A percentile compares a stretch with the other conserved stretches of the same genome.
Conservation (phyloP, 495 filamentous ascomycete genomes). For the Delitschia confertaspora region DNA sequence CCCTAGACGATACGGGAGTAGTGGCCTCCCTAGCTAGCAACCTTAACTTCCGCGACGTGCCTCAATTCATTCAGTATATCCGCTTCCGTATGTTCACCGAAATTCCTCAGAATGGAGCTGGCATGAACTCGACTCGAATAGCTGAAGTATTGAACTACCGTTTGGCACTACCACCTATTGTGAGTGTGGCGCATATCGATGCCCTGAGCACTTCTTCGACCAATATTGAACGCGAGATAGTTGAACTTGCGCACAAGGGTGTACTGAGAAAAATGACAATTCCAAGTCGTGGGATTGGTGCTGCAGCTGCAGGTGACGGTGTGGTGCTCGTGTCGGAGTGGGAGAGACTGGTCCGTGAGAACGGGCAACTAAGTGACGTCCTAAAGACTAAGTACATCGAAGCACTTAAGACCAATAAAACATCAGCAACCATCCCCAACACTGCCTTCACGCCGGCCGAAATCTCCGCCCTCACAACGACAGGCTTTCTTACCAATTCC, state of each 20-base stretch:
- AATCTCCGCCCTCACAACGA: conserved; percentile 51
- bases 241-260: conserved; percentile 51
- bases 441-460: conserved; percentile 44
- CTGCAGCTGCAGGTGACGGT: conserved; percentile 57
- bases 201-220: conserved; percentile 58
- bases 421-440: conserved; percentile 42
- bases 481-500: conserved; percentile 61
- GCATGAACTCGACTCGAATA: conserved; percentile 67
- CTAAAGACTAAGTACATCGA: conserved; percentile 47
- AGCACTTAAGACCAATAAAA: conserved; percentile 48
- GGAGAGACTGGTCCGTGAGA: conserved; percentile 44
- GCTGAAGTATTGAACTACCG: conserved; percentile 63
- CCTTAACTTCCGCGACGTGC: conserved; percentile 52
- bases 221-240: conserved; percentile 63
- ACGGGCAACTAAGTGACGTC: conserved; percentile 38
- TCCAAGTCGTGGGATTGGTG: conserved; percentile 52
- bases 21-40: conserved; percentile 45
- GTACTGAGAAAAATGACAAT: conserved; percentile 57
- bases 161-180: conserved; percentile 56
- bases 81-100: conserved; percentile 57
- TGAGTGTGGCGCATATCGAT: conserved; percentile 63
- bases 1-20: conserved; percentile 49
- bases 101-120: conserved; percentile 52
- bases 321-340: conserved; percentile 57
- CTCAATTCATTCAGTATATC: conserved; percentile 55